Evolutionary conservation across 164 flowering plant species (phyloP).

Genomic region (Amborella trichopoda): DNA sequence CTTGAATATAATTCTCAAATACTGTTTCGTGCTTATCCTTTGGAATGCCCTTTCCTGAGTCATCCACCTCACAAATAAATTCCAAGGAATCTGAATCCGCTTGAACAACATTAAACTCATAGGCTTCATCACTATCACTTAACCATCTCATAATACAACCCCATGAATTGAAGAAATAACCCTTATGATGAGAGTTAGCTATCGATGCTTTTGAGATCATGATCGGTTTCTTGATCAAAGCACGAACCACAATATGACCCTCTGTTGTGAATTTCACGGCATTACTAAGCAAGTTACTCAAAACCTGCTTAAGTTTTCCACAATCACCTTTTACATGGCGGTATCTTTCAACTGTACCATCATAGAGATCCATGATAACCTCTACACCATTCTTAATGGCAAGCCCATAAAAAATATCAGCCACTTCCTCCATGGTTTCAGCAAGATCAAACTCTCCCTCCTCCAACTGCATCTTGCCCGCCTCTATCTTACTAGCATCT

Average conservation of each 20-base stretch:
- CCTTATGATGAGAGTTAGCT: constrained; percentile 6
- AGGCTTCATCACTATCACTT: constrained; percentile 6
- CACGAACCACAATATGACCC: constrained; percentile 56
- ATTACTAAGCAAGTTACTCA: constrained; percentile 70
- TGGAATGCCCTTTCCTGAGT: constrained; percentile 82
- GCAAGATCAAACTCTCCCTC: constrained; percentile 55
- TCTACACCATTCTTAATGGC: constrained; percentile 67
- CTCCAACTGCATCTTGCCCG: constrained; percentile 70
- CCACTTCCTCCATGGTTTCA: constrained; percentile 57
- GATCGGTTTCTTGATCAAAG: constrained; percentile 46
- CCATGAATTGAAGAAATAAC: neutral
- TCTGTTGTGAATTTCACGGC: constrained; percentile 77
- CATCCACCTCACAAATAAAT: constrained; percentile 63
- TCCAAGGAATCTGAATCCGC: constrained; percentile 31
- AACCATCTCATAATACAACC: constrained; percentile 5
- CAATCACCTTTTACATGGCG: constrained; percentile 58
- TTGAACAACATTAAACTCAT: constrained; percentile 5
- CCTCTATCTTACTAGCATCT: constrained; percentile 78
- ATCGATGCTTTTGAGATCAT: too few relatives aligned
- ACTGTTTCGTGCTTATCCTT: constrained; percentile 56
- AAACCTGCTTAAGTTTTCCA: constrained; percentile 48
- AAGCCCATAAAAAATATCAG: constrained; percentile 42
- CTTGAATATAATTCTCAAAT: constrained; percentile 84
- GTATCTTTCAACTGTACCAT: constrained; percentile 38
- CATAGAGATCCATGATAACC: constrained; percentile 51